Evolutionary conservation across 768 basidiomycete genomes (phyloP), one percentile per base, ranked within the genome.

Genomic region (Auriscalpium vulgare): DNA sequence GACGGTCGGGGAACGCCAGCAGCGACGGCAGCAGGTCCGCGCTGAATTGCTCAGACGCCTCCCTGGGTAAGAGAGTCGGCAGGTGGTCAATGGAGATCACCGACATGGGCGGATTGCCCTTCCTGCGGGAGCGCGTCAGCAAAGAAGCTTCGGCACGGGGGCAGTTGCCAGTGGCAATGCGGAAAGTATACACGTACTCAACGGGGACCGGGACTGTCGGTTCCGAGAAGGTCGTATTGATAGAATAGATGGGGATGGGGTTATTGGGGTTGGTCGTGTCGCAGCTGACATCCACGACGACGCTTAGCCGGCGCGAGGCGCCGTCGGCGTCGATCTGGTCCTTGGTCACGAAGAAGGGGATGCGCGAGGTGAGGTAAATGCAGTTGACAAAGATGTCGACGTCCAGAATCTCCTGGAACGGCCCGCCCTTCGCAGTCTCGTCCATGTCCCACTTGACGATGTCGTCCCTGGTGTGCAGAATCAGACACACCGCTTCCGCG

Each of bases 301-400:
- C 85, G 21, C 82, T 77, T 57, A 99, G 71, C 55, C 78, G 76
- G 57, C 97, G 78, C 16, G 72, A 63, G 54, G 74, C 71, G 23
- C 94, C 92, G 11, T 88, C 90, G 19, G 77, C 76, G n/a, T 71
- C 71, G 60, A 97, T 87, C 56, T 82, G 81, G 45, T 88, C 82
- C 29, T 73, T 68, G 4, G 84, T 84, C 49, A 97, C 57, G 70
- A 97, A 98, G n/a, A 84, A 74, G 0, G 92, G 91, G 54, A 95
- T 93, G 57, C 77, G 69, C 16, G 85, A 82, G n/a, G 83, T 85
- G 51, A 99, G 85, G 71, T 98, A 98, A 70, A 99, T 99, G 79
- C 97, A 98, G 76, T 99, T 99, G 78, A 98, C 84, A 66, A 99
- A 97, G 65, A 99, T 84, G 73, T 99, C 95, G 60, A 93, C 95